phyloP scores from a whole-genome alignment of 176 grass and related monocot species.

The Oropetium thomaeum region DNA sequence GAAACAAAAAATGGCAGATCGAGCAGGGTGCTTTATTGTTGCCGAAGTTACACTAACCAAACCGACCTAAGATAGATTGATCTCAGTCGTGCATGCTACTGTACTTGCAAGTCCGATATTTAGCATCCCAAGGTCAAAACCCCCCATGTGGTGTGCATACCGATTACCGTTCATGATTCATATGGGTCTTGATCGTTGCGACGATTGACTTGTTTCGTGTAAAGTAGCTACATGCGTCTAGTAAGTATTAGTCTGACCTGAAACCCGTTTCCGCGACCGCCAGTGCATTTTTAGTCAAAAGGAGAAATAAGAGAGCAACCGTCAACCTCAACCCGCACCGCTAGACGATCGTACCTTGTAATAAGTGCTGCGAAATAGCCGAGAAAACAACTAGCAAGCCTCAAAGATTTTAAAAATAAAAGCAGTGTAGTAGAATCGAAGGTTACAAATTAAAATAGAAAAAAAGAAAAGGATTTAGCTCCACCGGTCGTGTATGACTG shows the following conservation, averaged over 20 bases:
- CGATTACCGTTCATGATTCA: background rate
- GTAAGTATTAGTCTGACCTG: no score
- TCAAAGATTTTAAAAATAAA: no score
- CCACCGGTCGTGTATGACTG: no score
- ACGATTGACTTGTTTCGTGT: background rate
- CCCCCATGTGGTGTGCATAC: background rate
- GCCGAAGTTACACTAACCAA: background rate
- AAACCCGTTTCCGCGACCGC: no score
- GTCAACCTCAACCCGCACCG: no score
- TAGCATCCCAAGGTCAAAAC: background rate
- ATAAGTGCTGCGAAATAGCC: no score
- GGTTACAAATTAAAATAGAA: background rate
- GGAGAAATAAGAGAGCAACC: no score
- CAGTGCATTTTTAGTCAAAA: no score
- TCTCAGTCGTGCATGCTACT: background rate
- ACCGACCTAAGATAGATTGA: background rate
- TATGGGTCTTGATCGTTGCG: background rate
- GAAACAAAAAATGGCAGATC: no score
- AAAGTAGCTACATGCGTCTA: background rate
- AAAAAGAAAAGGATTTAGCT: background rate
- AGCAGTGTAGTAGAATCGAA: background rate
- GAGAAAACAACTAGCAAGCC: no score
- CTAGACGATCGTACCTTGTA: no score
- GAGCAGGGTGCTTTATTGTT: no score
- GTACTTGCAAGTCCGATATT: background rate